Conservation (phyloP, 2,329 filamentous ascomycete genomes). For the Aspergillus clavatus region DNA sequence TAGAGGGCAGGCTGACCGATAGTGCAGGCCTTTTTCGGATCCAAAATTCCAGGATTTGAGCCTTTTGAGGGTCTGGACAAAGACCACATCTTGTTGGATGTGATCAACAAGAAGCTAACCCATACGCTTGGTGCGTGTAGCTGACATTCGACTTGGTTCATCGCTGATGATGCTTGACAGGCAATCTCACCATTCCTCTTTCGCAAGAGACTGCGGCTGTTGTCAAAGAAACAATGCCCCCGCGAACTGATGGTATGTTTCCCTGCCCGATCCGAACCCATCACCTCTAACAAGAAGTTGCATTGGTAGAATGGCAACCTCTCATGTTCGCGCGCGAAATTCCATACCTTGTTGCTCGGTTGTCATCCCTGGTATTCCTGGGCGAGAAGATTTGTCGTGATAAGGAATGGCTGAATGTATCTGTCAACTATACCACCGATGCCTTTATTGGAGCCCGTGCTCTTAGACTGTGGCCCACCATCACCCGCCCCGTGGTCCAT, state of each 20-base stretch:
- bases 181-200: slow-evolving; percentile 22
- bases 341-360: slow-evolving; percentile 49
- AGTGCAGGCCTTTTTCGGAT: slow-evolving; percentile 24
- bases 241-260: slow-evolving; percentile 22
- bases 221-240: slow-evolving; percentile 19
- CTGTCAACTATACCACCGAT: slow-evolving; percentile 19
- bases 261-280: not conserved
- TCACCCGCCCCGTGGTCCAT: slow-evolving; percentile 42
- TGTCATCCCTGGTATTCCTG: slow-evolving; percentile 53
- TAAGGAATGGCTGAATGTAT: slow-evolving; percentile 49
- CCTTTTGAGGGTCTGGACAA: slow-evolving; percentile 19
- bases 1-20: slow-evolving; percentile 4
- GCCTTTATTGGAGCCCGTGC: slow-evolving; percentile 26
- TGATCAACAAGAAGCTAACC: slow-evolving; percentile 29
- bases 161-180: slow-evolving; percentile 9
- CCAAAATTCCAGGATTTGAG: slow-evolving; percentile 28
- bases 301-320: slow-evolving; percentile 50
- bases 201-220: slow-evolving; percentile 23
- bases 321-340: slow-evolving; percentile 52
- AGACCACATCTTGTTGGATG: slow-evolving; percentile 14
- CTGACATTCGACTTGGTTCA: not conserved
- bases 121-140: slow-evolving; percentile 24
- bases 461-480: slow-evolving; percentile 41
- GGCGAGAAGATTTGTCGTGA: slow-evolving; percentile 49
- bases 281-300: slow-evolving; percentile 3